phyloP scores from a whole-genome alignment of 2,329 filamentous ascomycete genomes.

The Epichloe brachyelytri region DNA sequence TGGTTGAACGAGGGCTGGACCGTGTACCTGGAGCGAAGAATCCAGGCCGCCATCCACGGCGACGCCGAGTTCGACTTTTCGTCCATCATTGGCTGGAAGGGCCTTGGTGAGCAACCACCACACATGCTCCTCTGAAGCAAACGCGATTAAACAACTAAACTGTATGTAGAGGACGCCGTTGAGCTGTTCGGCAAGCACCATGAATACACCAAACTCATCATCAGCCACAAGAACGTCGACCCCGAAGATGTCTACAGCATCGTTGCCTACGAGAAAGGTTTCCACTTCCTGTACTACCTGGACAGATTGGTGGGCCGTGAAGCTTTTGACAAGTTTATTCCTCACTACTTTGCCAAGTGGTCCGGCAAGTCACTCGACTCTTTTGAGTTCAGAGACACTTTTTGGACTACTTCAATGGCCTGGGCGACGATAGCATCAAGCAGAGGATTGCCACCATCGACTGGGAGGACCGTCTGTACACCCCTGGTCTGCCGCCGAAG shows the following conservation, averaged over 20 bases:
- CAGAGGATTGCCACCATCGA: conserved; percentile 62
- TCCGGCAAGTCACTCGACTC: conserved; percentile 80
- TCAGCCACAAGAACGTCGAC: conserved; percentile 78
- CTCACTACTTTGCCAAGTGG: conserved; percentile 83
- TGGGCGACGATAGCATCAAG: conserved; percentile 48
- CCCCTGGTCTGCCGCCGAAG: conserved; percentile 79
- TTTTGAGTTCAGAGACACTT: conserved; percentile 89
- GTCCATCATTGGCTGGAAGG: conserved; percentile 91
- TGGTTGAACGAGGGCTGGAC: conserved; percentile 81
- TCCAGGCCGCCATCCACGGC: conserved; percentile 65
- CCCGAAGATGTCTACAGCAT: conserved; percentile 92
- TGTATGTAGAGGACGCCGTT: conserved; percentile 54
- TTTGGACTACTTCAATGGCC: conserved; percentile 63
- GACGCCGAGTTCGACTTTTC: conserved; percentile 84
- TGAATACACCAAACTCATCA: conserved; percentile 83
- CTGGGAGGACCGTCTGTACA: conserved; percentile 84
- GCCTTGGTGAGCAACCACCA: conserved; percentile 39
- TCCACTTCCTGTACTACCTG: conserved; percentile 83
- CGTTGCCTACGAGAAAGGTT: conserved; percentile 92
- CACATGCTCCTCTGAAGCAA: not conserved
- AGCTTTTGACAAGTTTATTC: conserved; percentile 93
- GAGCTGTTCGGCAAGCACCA: conserved; percentile 69
- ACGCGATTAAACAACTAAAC: not conserved
- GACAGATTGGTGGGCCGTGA: conserved; percentile 72
- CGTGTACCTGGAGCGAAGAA: conserved; percentile 80